These are phyloP conservation scores for Tuber indicum DNA, from an alignment of 495 filamentous ascomycete species.

Conservation along the genomic window DNA sequence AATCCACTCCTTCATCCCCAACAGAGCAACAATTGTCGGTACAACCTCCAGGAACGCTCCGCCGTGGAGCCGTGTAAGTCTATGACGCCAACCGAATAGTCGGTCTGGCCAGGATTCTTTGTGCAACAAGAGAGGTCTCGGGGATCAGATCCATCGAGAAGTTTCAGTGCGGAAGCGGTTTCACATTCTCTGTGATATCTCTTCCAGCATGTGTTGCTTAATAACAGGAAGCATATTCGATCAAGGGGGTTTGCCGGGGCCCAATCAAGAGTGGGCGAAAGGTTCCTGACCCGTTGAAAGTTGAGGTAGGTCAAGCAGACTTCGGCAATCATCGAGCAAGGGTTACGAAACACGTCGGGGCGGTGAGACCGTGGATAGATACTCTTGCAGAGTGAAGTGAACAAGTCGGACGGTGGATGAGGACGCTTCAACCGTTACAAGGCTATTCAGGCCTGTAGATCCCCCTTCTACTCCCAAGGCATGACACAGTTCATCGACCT, in stretches of 20 bases:
- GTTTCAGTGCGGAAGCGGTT: neutral
- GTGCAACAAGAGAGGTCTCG: neutral
- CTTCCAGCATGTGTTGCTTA: neutral
- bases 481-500: neutral
- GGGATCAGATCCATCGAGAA: neutral
- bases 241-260: neutral
- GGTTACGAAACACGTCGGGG: neutral
- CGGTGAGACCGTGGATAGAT: neutral
- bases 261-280: constrained; percentile 5
- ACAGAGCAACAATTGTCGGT: neutral
- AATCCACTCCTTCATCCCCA: neutral
- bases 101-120: neutral
- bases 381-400: neutral
- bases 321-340: neutral
- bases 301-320: constrained; percentile 4
- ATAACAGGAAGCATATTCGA: constrained; percentile 6
- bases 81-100: neutral
- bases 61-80: neutral
- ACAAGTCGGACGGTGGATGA: neutral
- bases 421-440: neutral
- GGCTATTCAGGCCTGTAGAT: neutral
- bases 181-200: neutral
- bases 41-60: neutral
- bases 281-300: constrained; percentile 2
- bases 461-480: neutral